Evolutionary conservation across 169 alveolate species (phyloP), one percentile per base, ranked within the genome.

Genomic region (Cryptosporidium sp.): DNA sequence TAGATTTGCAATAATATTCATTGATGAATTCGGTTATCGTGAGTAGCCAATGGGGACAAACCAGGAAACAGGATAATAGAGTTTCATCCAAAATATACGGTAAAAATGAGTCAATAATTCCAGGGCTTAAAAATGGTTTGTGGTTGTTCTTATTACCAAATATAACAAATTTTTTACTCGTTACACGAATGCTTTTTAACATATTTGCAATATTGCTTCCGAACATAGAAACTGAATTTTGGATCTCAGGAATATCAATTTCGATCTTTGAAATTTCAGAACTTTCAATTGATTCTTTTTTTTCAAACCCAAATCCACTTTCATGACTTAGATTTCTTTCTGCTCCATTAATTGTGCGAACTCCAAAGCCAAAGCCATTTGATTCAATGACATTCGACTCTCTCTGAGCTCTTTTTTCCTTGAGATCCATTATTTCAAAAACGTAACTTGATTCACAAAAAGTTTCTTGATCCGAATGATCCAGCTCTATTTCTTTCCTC

Each of bases 11-110:
- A 35, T 80, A 80, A 23, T 62, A 39, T 39, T 62, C 37, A 42
- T 80, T 80, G 9, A 80, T 26, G 10, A 29, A 65, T 9, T 65
- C 42, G 5, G 75, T 14, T 10, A 80, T 42, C 10, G 89, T 80
- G 42, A 80, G 89, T 26, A 80, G 26, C 89, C 89, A 80, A n/a
- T 80, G 89, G 7, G 89, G 89, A 33, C 89, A 80, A 37, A 80
- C 89, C 16, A 65, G 12, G 68, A 80, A 80, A 37, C 89, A 80
- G 2, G 89, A 18, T 9, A 80, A 67, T 26, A 80, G 48, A 6
- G 80, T 62, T 33, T 80, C 89, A 62, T 80, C 89, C 51, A 80
- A 33, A 48, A 80, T 42, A 80, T 60, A 80, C 26, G 89, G 89
- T 18, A 80, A 21, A 29, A 80, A 80, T 80, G 33, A 18, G 26